Base-by-base conservation (phyloP, 495 filamentous ascomycete species). In the Lasiosphaeris hirsuta region DNA sequence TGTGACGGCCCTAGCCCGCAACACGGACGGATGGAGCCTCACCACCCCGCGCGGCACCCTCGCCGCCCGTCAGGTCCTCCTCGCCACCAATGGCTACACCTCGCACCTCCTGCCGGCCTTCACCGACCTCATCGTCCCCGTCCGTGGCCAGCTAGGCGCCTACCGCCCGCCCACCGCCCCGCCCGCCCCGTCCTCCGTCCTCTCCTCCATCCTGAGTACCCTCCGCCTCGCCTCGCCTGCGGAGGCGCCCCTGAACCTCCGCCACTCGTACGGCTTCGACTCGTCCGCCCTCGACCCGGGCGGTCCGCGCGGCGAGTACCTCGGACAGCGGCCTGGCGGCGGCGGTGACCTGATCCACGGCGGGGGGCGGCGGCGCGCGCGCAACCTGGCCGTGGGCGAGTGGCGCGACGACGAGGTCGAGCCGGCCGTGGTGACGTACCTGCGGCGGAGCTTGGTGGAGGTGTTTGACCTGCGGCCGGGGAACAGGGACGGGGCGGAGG, bases 51-150 rank as follows among this genome's bases (percentile, higher is more conserved):
- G 87, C 7, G 91, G 91, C 9, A 73, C 60, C 1, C 76, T 93
- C 57, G 54, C 53, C 0, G 67, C 89, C 0, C 66, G 70, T 0
- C 76, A 85, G 51, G 78, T 95, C 17, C 77, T 95, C 7, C 80
- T 96, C 40, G 85, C 87, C 9, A 92, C 89, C 0, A 95, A 96
- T 60, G 91, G 73, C 3, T 90, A 91, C 58, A 90, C 87, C 0
- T 84, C 84, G 0, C 78, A 87, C 58, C 76, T 95, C 3, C 75
- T 95, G 9, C 90, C 88, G 0, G 65, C 70, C 0, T 85, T 95
- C 53, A 68, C 74, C 19, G 87, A 87, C 53, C 74, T 90, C 11
- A 85, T 95, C 55, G 87, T 90, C 34, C 91, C 91, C 0, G 85
- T 90, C 0, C 76, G 87, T 14, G 88, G 87, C 1, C 84, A 89